phyloP scores from a whole-genome alignment of 768 basidiomycete species.

The Mycena haematopus region DNA sequence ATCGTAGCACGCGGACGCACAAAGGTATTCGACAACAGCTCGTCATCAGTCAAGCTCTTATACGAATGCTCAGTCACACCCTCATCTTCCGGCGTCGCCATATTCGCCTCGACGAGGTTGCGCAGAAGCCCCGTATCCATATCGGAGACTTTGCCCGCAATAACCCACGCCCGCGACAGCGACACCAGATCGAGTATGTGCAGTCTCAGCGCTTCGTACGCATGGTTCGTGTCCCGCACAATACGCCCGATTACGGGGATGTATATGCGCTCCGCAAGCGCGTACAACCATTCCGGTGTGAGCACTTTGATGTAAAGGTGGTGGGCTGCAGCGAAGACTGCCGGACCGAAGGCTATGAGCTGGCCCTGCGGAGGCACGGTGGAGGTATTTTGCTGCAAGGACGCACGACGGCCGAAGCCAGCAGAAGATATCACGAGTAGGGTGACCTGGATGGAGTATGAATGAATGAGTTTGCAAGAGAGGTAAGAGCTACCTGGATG shows the following conservation, averaged over 20 bases:
- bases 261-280: slow-evolving; percentile 34
- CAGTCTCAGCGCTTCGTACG: slow-evolving; percentile 43
- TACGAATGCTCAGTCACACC: slow-evolving; percentile 24
- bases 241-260: slow-evolving; percentile 45
- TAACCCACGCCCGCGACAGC: slow-evolving; percentile 43
- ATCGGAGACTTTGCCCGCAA: slow-evolving; percentile 33
- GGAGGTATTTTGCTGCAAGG: slow-evolving; percentile 40
- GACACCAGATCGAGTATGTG: slow-evolving; percentile 52
- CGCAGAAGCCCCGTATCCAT: slow-evolving; percentile 47
- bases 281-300: slow-evolving; percentile 44
- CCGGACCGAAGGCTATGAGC: slow-evolving; percentile 42
- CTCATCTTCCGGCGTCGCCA: slow-evolving; percentile 39
- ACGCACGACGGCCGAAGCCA: slow-evolving; percentile 46
- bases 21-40: slow-evolving; percentile 55
- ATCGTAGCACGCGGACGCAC: slow-evolving; percentile 36
- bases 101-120: slow-evolving; percentile 56
- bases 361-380: slow-evolving; percentile 38
- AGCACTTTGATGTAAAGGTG: slow-evolving; percentile 38
- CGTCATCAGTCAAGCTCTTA: slow-evolving; percentile 47
- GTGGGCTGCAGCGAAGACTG: slow-evolving; percentile 39
- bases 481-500: background rate
- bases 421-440: slow-evolving; percentile 49
- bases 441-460: slow-evolving; percentile 23
- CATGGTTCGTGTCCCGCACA: slow-evolving; percentile 33
- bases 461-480: background rate